A percentile compares a stretch with the other conserved stretches of the same genome.
phyloP scores from a whole-genome alignment of 495 filamentous ascomycete species.

The Xylaria grammica region DNA sequence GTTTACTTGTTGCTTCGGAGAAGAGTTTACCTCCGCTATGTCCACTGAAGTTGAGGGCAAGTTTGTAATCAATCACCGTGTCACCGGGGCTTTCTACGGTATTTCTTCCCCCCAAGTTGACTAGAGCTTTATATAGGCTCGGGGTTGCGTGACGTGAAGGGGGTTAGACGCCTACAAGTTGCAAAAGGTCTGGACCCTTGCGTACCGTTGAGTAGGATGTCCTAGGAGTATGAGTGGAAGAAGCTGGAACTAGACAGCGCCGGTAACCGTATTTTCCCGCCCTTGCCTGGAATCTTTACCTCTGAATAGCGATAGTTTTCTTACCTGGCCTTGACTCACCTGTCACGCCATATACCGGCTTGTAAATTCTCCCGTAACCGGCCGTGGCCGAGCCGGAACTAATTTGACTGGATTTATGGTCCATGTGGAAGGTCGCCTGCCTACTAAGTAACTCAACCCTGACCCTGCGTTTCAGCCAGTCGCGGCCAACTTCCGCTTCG shows the following conservation, averaged over 20 bases:
- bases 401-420: background rate
- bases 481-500: slow-evolving; percentile 9
- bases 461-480: slow-evolving; percentile 22
- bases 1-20: background rate
- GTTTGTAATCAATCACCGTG: background rate
- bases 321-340: background rate
- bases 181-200: background rate
- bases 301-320: slow-evolving; percentile 6
- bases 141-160: slow-evolving; percentile 10
- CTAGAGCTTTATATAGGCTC: slow-evolving; percentile 4
- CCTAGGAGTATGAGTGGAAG: background rate
- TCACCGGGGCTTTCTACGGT: background rate
- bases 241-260: background rate
- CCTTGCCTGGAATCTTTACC: background rate
- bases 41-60: background rate
- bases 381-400: background rate
- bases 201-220: background rate
- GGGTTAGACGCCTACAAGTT: background rate
- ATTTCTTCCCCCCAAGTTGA: background rate
- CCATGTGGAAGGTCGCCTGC: background rate
- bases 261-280: background rate
- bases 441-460: slow-evolving; percentile 15
- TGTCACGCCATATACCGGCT: slow-evolving; percentile 3
- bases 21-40: background rate
- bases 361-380: background rate